Evolutionary conservation across 1,284 basidiomycete species (phyloP).

Genomic region (Sanghuangporus sanghuang): DNA sequence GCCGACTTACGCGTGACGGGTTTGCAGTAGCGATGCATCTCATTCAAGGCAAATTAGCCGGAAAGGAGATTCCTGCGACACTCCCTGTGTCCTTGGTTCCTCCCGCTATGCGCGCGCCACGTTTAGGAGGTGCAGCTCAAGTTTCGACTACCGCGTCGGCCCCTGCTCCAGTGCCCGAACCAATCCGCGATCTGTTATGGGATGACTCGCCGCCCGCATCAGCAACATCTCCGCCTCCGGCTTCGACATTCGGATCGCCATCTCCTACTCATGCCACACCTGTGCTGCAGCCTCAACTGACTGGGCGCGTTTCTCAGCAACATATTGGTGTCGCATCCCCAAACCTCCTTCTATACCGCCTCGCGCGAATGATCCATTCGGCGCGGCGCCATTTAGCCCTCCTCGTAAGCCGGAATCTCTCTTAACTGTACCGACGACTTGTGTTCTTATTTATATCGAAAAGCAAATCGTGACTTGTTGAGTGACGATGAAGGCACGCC

Average conservation of each 20-base stretch:
- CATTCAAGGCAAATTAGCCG: slow-evolving; percentile 84
- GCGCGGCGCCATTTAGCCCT: slow-evolving; percentile 24
- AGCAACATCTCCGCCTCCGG: slow-evolving; percentile 29
- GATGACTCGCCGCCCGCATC: slow-evolving; percentile 62
- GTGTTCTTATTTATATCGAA: slow-evolving; percentile 12
- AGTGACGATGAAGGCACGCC: slow-evolving; percentile 62
- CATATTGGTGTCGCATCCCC: slow-evolving; percentile 19
- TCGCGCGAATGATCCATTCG: slow-evolving; percentile 39
- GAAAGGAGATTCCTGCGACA: slow-evolving; percentile 72
- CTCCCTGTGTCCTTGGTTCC: slow-evolving; percentile 80
- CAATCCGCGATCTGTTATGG: slow-evolving; percentile 44
- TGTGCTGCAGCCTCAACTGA: slow-evolving; percentile 35
- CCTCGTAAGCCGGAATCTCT: slow-evolving; percentile 18
- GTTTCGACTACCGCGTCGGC: slow-evolving; percentile 28
- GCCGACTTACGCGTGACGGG: slow-evolving; percentile 84
- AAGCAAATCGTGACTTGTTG: slow-evolving; percentile 49
- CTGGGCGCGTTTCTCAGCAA: slow-evolving; percentile 21
- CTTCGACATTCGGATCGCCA: slow-evolving; percentile 19
- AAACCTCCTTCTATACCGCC: slow-evolving; percentile 23
- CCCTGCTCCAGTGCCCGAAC: slow-evolving; percentile 26
- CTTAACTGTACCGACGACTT: neutral
- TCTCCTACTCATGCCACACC: slow-evolving; percentile 16
- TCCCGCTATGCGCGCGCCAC: slow-evolving; percentile 58
- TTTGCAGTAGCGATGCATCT: slow-evolving; percentile 97
- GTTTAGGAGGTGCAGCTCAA: slow-evolving; percentile 26